These are phyloP conservation scores for Backusella westeae DNA, from an alignment of 192 early-diverging fungal species.

Conservation along the genomic window DNA sequence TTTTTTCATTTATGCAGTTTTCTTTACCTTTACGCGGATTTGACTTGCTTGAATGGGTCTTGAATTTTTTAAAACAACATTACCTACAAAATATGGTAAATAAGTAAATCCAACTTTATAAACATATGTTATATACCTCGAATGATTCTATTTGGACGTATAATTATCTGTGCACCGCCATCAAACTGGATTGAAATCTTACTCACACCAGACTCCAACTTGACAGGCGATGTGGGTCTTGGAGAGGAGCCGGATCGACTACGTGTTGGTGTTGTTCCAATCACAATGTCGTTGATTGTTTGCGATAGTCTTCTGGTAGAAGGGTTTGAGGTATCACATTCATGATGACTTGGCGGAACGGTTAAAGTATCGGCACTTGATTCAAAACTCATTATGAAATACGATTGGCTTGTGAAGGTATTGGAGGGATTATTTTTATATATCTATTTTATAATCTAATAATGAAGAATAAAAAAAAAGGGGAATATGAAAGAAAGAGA, in stretches of 20 bases:
- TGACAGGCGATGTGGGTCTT: neutral
- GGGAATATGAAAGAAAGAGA: neutral
- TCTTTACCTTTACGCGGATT: constrained; percentile 13
- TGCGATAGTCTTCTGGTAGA: constrained; percentile 11
- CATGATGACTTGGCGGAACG: neutral
- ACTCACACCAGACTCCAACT: neutral
- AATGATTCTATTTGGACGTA: constrained; percentile 28
- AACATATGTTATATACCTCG: constrained; percentile 10
- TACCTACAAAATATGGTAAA: neutral
- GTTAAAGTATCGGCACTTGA: neutral
- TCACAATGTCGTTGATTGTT: constrained; percentile 9
- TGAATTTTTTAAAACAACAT: neutral
- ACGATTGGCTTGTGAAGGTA: neutral
- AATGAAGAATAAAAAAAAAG: neutral
- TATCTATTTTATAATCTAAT: neutral
- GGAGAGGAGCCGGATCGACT: neutral
- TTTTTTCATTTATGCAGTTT: constrained; percentile 18
- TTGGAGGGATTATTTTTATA: too few species aligned
- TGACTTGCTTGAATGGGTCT: neutral
- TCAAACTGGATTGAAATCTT: constrained; percentile 11
- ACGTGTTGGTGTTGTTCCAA: neutral
- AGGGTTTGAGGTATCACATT: neutral
- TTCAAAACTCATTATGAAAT: neutral
- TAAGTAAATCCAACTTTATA: too few species aligned
- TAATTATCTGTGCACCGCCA: constrained; percentile 20